phyloP scores from a whole-genome alignment of 768 basidiomycete genomes.

The Inosperma sp. region DNA sequence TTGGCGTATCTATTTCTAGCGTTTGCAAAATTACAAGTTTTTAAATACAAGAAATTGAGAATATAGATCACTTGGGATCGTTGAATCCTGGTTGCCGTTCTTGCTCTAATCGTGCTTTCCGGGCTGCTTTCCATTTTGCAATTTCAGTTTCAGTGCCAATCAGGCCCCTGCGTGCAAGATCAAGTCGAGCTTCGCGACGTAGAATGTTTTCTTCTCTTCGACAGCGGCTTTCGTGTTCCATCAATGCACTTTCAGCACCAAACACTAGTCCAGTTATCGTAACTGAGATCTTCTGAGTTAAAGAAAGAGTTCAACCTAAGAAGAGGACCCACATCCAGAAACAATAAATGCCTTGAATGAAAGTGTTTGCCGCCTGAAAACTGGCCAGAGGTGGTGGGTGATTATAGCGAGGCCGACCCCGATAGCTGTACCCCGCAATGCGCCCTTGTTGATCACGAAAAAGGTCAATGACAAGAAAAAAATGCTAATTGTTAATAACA shows the following conservation, averaged over 20 bases:
- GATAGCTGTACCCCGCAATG: slow-evolving; percentile 45
- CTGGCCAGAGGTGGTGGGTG: slow-evolving; percentile 66
- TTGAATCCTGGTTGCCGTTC: neutral
- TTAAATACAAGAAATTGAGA: neutral
- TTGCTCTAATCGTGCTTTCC: neutral
- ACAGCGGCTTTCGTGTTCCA: slow-evolving; percentile 62
- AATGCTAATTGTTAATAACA: slow-evolving; percentile 22
- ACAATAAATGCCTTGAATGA: slow-evolving; percentile 79
- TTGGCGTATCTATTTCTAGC: no score
- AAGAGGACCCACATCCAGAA: slow-evolving; percentile 53
- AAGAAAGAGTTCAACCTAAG: slow-evolving; percentile 11
- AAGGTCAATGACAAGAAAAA: slow-evolving; percentile 8
- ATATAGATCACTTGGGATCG: neutral
- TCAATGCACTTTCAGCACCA: slow-evolving; percentile 70
- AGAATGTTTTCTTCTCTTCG: slow-evolving; percentile 65
- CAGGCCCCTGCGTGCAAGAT: slow-evolving; percentile 68
- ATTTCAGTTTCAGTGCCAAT: slow-evolving; percentile 84
- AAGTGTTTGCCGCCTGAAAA: slow-evolving; percentile 76
- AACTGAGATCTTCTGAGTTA: slow-evolving; percentile 26
- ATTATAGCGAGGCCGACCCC: slow-evolving; percentile 60
- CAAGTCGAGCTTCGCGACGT: slow-evolving; percentile 68
- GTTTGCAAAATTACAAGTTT: neutral
- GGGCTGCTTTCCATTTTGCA: slow-evolving; percentile 62
- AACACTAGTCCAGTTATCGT: slow-evolving; percentile 69
- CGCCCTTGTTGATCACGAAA: slow-evolving; percentile 40